phyloP scores from a whole-genome alignment of 345 rosid genomes.

The rapeseed (Brassica napus) region DNA sequence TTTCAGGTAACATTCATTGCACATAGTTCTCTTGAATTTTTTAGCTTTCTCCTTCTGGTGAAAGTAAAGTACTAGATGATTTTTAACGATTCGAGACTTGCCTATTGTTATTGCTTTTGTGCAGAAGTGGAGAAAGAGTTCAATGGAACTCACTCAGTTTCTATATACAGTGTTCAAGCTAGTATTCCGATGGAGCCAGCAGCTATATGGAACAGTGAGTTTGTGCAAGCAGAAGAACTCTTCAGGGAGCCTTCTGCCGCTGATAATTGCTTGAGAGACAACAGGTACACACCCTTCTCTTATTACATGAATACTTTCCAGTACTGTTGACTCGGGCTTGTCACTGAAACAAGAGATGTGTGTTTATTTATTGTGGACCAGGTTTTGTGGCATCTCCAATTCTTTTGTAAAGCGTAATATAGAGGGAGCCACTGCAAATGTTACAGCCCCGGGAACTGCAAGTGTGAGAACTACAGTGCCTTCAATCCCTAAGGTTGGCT shows the following conservation, averaged over 20 bases:
- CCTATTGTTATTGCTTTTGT: conserved; percentile 19
- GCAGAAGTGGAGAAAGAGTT: conserved; percentile 84
- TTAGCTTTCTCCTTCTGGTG: neutral
- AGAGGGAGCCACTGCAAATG: conserved; percentile 45
- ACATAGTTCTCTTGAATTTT: neutral
- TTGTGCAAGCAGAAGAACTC: conserved; percentile 87
- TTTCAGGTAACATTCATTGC: conserved; percentile 57
- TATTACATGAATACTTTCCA: neutral
- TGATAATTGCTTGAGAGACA: conserved; percentile 87
- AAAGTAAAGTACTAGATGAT: neutral
- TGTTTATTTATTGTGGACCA: conserved; percentile 33
- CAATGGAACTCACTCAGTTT: conserved; percentile 61
- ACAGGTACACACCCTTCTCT: conserved; percentile 52
- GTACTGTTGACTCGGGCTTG: conserved; percentile 14
- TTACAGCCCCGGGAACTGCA: conserved; percentile 41
- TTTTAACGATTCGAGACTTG: neutral
- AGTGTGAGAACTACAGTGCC: conserved; percentile 38
- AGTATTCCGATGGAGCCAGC: conserved; percentile 82
- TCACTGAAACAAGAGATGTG: neutral
- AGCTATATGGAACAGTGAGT: conserved; percentile 82
- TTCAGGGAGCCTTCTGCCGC: conserved; percentile 54
- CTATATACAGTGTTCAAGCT: conserved; percentile 85
- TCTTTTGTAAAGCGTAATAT: conserved; percentile 60
- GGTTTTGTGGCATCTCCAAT: conserved; percentile 79
- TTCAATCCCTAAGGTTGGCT: conserved; percentile 39